A percentile compares a stretch with the other conserved stretches of the same genome.
Conservation (phyloP, 2,329 filamentous ascomycete genomes). For the Botryotinia convoluta region DNA sequence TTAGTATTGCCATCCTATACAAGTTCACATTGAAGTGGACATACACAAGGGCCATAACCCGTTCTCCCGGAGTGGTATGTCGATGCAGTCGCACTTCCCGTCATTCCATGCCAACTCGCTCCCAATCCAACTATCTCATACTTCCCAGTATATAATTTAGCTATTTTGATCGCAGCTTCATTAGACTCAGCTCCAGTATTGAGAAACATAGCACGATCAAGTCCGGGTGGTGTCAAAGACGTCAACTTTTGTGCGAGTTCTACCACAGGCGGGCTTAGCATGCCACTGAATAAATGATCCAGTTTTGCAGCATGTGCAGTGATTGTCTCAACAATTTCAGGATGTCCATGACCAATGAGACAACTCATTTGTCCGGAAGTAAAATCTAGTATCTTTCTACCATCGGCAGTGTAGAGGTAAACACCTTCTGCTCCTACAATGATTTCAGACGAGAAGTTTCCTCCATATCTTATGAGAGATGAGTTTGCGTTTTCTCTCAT, state of each 20-base stretch:
- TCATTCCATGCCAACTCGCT: constrained; percentile 61
- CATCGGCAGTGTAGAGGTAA: constrained; percentile 44
- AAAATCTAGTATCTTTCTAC: constrained; percentile 53
- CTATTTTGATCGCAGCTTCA: constrained; percentile 63
- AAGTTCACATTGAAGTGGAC: background rate
- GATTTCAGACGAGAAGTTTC: constrained; percentile 28
- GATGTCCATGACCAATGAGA: constrained; percentile 56
- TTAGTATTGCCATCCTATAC: background rate
- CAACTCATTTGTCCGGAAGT: constrained; percentile 62
- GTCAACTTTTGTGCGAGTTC: constrained; percentile 52
- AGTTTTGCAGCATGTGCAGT: constrained; percentile 48
- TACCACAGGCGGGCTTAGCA: constrained; percentile 57
- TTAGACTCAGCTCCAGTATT: constrained; percentile 56
- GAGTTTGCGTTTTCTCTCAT: constrained; percentile 22
- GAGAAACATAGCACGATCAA: constrained; percentile 57
- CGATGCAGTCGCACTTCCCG: constrained; percentile 49
- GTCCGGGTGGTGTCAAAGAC: constrained; percentile 45
- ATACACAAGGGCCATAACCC: constrained; percentile 42
- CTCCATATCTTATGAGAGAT: constrained; percentile 28
- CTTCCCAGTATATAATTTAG: constrained; percentile 61
- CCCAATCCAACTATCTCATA: constrained; percentile 62
- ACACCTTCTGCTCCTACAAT: constrained; percentile 29
- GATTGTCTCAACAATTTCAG: constrained; percentile 56
- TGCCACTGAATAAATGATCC: constrained; percentile 58
- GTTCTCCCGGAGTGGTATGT: constrained; percentile 54